Conservation (phyloP, 2,329 filamentous ascomycete genomes). For the Paradendryphiella salina region DNA sequence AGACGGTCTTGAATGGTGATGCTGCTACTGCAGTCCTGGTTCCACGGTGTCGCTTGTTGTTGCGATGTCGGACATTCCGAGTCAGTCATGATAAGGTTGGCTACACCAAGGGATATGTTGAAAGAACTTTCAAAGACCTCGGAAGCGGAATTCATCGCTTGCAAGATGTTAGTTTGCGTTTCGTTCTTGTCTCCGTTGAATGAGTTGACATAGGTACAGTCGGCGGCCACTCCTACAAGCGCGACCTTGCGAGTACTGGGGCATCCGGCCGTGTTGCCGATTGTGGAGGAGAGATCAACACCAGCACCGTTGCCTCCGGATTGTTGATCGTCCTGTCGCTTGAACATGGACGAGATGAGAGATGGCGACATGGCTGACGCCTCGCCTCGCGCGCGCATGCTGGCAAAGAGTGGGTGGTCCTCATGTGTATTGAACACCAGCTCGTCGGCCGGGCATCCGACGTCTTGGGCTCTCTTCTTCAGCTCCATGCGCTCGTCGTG, state of each 20-base stretch:
- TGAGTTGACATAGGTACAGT: conserved; percentile 80
- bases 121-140: conserved; percentile 87
- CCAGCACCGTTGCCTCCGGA: conserved; percentile 74
- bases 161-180: conserved; percentile 76
- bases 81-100: conserved; percentile 79
- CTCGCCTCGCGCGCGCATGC: conserved; percentile 58
- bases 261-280: conserved; percentile 83
- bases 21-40: conserved; percentile 68
- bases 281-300: conserved; percentile 75
- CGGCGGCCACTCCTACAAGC: conserved; percentile 86
- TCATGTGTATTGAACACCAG: conserved; percentile 77
- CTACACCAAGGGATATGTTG: conserved; percentile 89
- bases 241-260: conserved; percentile 89
- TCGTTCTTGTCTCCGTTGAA: conserved; percentile 73
- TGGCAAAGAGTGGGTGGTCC: conserved; percentile 66
- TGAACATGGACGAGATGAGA: conserved; percentile 68
- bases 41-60: conserved; percentile 75
- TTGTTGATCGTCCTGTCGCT: conserved; percentile 67
- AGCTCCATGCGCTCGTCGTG: conserved; percentile 62
- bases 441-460: conserved; percentile 71
- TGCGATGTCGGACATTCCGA: conserved; percentile 72
- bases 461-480: conserved; percentile 57
- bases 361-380: conserved; percentile 58
- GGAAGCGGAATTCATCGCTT: conserved; percentile 82
- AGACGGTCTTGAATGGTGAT: conserved; percentile 74